Evolutionary conservation across 2,329 filamentous ascomycete genomes (phyloP), one percentile per base, ranked within the genome.

Genomic region (Fusarium nematophilum): DNA sequence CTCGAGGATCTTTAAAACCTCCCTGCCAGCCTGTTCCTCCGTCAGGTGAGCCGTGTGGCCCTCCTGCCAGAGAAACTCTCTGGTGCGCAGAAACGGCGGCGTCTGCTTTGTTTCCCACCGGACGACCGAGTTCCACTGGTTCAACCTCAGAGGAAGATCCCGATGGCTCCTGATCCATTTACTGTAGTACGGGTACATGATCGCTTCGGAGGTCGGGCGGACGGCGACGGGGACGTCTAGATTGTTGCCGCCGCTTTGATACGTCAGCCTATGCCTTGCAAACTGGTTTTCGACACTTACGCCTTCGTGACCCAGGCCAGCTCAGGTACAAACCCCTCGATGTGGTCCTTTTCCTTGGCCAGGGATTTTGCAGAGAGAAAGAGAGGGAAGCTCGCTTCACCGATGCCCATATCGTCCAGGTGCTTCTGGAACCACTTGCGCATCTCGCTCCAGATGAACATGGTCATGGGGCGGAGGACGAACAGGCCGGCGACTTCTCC

Each of bases 21-120:
- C 96, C 72, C 90, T 83, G 42, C 87, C 89, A 37, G 95, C 94
- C 62, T 87, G 84, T 67, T 90, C 83, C 76, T 96, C 88, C 1
- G 91, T 96, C 70, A 98, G 78, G 77, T 97, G 93, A 36, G 95
- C 95, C 26, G 84, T 86, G 79, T 97, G 95, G 17, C 93, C 93
- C 79, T 99, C 95, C 76, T 99, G 95, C 95, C 95, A 99, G 65
- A 98, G 79, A 77, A 99, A 99, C 76, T 99, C 95, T 75, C 96
- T 85, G 38, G 94, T 94, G 68, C 94, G 85, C 53, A 99, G 84
- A 81, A 98, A 98, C 30, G 86, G 86, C n/a, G 86, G 89, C 18
- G 86, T 88, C 76, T 96, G 92, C 83, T 98, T 98, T 74, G 96
- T 96, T 78, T 98, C 95, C 95, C 95, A 98, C 70, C 94, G 87